Conservation (phyloP, 257 asterid genomes). For the Nicotiana otophora region DNA sequence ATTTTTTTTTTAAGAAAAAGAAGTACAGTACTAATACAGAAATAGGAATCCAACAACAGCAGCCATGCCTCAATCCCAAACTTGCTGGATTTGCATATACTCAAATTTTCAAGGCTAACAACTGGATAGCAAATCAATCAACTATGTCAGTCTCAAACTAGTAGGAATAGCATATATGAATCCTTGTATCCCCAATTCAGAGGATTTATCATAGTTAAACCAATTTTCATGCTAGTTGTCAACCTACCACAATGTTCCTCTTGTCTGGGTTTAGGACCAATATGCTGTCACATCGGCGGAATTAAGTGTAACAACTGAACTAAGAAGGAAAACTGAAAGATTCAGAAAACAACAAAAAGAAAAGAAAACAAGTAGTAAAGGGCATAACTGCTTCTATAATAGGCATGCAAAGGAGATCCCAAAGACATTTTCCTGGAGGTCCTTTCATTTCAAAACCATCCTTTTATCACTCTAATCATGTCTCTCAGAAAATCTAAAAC, state of each 20-base stretch:
- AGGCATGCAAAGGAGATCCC: neutral
- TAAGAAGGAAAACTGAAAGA: neutral
- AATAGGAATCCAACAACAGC: neutral
- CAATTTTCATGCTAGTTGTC: no score
- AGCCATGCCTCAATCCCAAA: neutral
- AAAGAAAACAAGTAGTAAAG: neutral
- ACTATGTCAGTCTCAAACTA: neutral
- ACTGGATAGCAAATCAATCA: neutral
- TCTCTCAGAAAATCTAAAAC: neutral
- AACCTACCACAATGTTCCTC: neutral
- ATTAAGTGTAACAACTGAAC: neutral
- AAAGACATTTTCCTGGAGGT: neutral
- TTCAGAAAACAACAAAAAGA: neutral
- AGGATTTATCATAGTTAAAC: neutral
- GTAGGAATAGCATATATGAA: neutral
- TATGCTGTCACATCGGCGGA: neutral
- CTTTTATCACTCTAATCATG: neutral
- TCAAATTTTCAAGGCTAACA: neutral
- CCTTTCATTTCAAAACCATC: neutral
- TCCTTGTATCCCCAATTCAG: neutral
- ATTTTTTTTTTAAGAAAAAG: neutral
- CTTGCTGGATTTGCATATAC: neutral
- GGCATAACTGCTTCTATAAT: neutral
- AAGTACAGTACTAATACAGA: neutral
- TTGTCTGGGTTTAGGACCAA: neutral